Conservation (phyloP, 305 asterid species). For the Lippia alba region DNA sequence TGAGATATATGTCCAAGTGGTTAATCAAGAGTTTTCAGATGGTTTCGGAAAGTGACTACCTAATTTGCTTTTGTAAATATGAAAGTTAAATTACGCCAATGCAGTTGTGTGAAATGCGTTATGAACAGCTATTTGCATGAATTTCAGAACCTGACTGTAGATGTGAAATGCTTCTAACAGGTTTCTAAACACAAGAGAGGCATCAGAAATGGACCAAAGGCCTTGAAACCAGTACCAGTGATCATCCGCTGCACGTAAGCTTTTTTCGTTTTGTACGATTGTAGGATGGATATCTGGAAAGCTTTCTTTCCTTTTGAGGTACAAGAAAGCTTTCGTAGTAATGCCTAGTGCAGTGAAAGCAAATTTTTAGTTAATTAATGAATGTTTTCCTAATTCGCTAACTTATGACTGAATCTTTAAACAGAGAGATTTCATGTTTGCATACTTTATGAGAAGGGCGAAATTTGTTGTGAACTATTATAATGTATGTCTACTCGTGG, state of each 20-base stretch:
- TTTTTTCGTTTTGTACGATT: slow-evolving; percentile 28
- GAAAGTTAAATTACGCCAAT: neutral
- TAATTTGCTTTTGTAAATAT: neutral
- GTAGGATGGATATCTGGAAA: neutral
- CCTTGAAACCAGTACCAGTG: slow-evolving; percentile 91
- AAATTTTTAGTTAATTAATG: no score
- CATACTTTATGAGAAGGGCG: no score
- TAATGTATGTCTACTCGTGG: no score
- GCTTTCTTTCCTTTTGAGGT: neutral
- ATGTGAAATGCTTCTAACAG: slow-evolving; percentile 49
- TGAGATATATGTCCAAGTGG: no score
- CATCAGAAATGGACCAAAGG: slow-evolving; percentile 90
- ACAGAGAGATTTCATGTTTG: no score
- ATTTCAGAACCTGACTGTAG: neutral
- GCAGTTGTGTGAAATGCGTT: neutral
- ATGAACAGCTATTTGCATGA: neutral
- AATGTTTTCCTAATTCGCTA: no score
- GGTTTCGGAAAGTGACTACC: neutral
- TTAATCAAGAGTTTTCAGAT: no score
- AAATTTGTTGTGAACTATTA: neutral
- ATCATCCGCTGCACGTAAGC: slow-evolving; percentile 88
- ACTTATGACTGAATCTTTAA: no score
- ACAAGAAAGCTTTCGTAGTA: neutral
- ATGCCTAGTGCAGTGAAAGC: neutral
- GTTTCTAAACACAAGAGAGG: slow-evolving; percentile 78